Evolutionary conservation across 805 yeast genomes (phyloP), one percentile per base, ranked within the genome.

Genomic region (Myxozyma udenii): DNA sequence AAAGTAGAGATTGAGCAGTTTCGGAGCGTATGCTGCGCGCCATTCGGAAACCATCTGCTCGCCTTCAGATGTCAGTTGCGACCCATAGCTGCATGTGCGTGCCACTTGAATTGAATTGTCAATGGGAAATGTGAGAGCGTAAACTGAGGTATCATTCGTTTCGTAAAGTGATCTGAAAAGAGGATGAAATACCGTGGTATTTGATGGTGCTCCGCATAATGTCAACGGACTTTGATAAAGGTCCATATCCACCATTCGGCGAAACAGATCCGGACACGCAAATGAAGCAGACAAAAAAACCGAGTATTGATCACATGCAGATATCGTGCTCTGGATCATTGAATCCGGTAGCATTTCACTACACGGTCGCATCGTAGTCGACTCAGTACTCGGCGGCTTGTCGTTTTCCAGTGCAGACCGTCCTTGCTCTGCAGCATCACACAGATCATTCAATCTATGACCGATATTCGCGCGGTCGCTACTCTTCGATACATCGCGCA

Each of bases 271-370:
- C 4, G 55, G 53, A 24, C 51, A 46, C 14, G 40, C 24, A 23
- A 50, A 44, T 16, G 58, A 43, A 9, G 41, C 43, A 7, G 58
- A 54, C 5, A 54, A 33, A 37, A 42, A 47, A 21, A 54, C 45
- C 11, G 50, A 30, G 35, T 50, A 41, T 14, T 28, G 30, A 11
- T 41, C 40, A 26, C 51, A 49, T 16, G 54, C 30, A 7, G 54
- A 47, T 1, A 54, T 40, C 14, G 58, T 50, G 21, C 48, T 32
- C 26, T 54, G 58, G 9, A 36, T 32, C 35, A 46, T 26, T 1
- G 25, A 9, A 14, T 47, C 52, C 3, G 51, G 32, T 9, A 44
- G 1, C 19, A 12, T 11, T 4, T 4, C 21, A 4, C n/a, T n/a
- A n/a, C n/a, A n/a, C n/a, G 11, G 30, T 4, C 5, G 16, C n/a